Conservation (phyloP, 2,329 filamentous ascomycete species). For the Volutella citrinella region DNA sequence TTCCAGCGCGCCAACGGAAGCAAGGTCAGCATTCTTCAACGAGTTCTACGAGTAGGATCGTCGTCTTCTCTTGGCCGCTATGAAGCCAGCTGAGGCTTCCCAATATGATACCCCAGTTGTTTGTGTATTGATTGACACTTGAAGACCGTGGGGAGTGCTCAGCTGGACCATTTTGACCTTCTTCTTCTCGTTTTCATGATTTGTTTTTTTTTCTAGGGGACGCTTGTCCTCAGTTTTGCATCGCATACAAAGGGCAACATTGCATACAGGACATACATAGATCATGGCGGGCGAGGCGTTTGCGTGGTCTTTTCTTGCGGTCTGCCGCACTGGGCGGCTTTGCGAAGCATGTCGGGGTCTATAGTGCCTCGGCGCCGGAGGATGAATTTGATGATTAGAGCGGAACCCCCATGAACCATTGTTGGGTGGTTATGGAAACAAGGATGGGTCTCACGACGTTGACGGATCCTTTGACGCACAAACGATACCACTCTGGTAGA, state of each 20-base stretch:
- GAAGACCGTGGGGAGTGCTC: too few relatives aligned
- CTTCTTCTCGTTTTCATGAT: slow-evolving; percentile 4
- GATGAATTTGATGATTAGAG: slow-evolving; percentile 13
- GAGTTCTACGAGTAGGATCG: slow-evolving; percentile 22
- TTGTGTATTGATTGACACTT: too few relatives aligned
- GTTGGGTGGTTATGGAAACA: slow-evolving; percentile 11
- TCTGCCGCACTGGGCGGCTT: too few relatives aligned
- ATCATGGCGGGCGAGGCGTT: slow-evolving; percentile 22
- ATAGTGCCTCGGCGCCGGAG: too few relatives aligned
- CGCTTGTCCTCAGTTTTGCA: slow-evolving; percentile 5
- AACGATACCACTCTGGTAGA: too few relatives aligned
- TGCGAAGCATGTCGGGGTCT: too few relatives aligned
- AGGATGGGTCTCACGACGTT: slow-evolving; percentile 18
- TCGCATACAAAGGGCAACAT: too few relatives aligned
- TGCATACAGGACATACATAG: slow-evolving; percentile 15
- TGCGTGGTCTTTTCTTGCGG: slow-evolving; percentile 6
- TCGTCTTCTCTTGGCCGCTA: slow-evolving; percentile 15
- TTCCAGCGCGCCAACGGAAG: slow-evolving; percentile 24
- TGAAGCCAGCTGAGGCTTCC: slow-evolving; percentile 11
- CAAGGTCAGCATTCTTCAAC: slow-evolving; percentile 21
- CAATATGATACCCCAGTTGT: too few relatives aligned
- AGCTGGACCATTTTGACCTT: neutral
- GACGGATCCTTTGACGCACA: slow-evolving; percentile 18
- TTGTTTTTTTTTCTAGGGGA: slow-evolving; percentile 5
- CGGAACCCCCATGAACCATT: slow-evolving; percentile 17